phyloP scores from a whole-genome alignment of 1,139 yeast species.

The Wickerhamomyces sp. region DNA sequence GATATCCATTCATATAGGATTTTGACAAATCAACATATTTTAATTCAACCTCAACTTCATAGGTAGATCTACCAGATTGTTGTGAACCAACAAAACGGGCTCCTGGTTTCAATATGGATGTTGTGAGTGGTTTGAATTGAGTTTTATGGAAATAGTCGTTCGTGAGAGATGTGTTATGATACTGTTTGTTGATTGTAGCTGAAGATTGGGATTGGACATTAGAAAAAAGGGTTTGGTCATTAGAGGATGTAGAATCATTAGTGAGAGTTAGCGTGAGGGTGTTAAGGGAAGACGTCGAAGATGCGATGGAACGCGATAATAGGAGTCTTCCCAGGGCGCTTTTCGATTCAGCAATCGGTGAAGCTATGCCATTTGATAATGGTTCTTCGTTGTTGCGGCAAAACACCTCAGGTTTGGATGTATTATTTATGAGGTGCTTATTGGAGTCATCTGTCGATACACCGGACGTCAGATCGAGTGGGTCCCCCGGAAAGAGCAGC shows the following conservation, averaged over 20 bases:
- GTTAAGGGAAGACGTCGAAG: not conserved
- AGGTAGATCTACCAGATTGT: slow-evolving; percentile 62
- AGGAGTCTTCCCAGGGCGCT: not conserved
- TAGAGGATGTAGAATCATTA: not conserved
- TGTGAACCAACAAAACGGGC: slow-evolving; percentile 66
- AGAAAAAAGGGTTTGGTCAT: not conserved
- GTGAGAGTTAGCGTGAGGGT: not conserved
- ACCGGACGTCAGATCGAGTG: not conserved
- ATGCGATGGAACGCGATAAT: not conserved
- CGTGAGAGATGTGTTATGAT: not conserved
- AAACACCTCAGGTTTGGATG: not conserved
- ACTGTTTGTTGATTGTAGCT: not conserved
- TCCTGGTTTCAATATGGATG: slow-evolving; percentile 50
- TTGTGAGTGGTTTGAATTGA: slow-evolving; percentile 7
- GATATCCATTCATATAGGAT: slow-evolving; percentile 67
- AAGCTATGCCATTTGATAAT: not conserved
- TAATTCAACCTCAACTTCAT: slow-evolving; percentile 68
- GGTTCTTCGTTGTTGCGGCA: not conserved
- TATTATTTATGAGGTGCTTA: not conserved
- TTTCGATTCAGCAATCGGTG: not conserved
- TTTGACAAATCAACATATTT: slow-evolving; percentile 61
- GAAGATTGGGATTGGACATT: not conserved
- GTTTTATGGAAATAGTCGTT: not conserved
- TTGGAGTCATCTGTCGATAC: not conserved
- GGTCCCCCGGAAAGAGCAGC: not conserved